Percentiles rank a stretch among this genome's conserved stretches.
Conservation (phyloP, 352 stramenopile genomes). For the Blastocystis sp. region DNA sequence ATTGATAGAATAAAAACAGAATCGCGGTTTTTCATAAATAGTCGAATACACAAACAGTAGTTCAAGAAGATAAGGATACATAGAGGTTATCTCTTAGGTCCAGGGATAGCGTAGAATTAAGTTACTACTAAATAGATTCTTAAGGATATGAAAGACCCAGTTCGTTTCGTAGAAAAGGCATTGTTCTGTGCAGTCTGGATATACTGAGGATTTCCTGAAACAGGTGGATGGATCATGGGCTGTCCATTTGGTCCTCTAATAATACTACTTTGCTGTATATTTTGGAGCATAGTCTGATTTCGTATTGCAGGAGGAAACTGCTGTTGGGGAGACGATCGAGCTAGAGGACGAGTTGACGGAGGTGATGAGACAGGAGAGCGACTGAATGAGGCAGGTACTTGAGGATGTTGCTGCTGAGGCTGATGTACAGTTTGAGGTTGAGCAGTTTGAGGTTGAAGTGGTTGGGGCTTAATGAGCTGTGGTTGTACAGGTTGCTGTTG, state of each 20-base stretch:
- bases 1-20: background rate
- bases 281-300: background rate
- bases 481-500: background rate
- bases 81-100: constrained; percentile 30
- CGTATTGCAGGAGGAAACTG: background rate
- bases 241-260: background rate
- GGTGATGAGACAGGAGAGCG: background rate
- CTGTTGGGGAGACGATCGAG: background rate
- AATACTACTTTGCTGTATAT: background rate
- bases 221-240: background rate
- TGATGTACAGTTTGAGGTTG: background rate
- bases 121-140: background rate
- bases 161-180: constrained; percentile 46
- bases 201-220: background rate
- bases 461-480: background rate
- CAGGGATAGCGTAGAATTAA: constrained; percentile 23
- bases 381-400: background rate
- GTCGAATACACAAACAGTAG: background rate
- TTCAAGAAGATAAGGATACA: constrained; percentile 4
- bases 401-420: background rate
- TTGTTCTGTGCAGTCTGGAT: constrained; percentile 4
- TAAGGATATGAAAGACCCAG: constrained; percentile 50
- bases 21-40: background rate
- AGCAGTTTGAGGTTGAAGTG: background rate
- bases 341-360: background rate